A percentile compares a stretch with the other conserved stretches of the same genome.
phyloP scores from a whole-genome alignment of 306 rosid genomes.

The Pterocarpus macrocarpus region DNA sequence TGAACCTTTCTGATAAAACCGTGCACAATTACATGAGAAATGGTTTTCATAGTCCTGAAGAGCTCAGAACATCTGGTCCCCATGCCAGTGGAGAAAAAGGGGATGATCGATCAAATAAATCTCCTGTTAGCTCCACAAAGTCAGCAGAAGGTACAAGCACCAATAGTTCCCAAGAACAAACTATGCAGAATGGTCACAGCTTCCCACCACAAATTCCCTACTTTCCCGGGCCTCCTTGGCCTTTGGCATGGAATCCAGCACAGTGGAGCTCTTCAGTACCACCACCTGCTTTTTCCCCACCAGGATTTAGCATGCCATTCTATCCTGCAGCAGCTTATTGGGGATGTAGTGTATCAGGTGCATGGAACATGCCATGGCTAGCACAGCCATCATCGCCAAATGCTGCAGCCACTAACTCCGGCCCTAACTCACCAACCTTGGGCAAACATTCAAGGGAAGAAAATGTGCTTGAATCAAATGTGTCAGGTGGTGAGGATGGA shows the following conservation, averaged over 20 bases:
- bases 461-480: constrained; percentile 43
- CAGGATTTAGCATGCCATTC: constrained; percentile 68
- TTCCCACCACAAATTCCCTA: constrained; percentile 64
- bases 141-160: constrained; percentile 56
- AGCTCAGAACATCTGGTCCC: constrained; percentile 47
- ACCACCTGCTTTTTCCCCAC: constrained; percentile 59
- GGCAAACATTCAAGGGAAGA: constrained; percentile 88
- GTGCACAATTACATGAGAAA: constrained; percentile 43
- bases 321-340: constrained; percentile 70
- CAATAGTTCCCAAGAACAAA: constrained; percentile 50
- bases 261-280: constrained; percentile 66
- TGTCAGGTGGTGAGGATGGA: constrained; percentile 38
- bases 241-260: constrained; percentile 66
- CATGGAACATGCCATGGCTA: constrained; percentile 63
- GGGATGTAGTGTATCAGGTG: constrained; percentile 65
- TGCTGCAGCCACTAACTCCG: constrained; percentile 48
- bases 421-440: constrained; percentile 56
- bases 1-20: constrained; percentile 50
- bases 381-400: constrained; percentile 53
- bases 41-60: constrained; percentile 59
- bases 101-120: constrained; percentile 62
- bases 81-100: constrained; percentile 54
- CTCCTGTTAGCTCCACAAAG: constrained; percentile 63
- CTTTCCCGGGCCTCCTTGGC: constrained; percentile 69
- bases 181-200: constrained; percentile 44